A percentile compares a stretch with the other conserved stretches of the same genome.
phyloP scores from a whole-genome alignment of 2,329 filamentous ascomycete genomes.

The Samsoniella hepiali region DNA sequence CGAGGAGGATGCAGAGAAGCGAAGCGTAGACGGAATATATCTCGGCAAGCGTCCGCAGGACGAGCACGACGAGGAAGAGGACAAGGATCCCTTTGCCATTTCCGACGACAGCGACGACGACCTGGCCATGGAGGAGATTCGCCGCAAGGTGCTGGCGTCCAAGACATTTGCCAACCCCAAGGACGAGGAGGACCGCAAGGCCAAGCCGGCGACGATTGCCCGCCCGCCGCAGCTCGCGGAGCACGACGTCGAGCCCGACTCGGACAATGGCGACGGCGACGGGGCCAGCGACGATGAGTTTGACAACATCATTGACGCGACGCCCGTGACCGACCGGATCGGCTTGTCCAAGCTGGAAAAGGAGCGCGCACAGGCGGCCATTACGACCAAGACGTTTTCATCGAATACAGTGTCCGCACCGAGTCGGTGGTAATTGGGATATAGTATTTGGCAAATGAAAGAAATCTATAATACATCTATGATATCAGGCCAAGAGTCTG shows the following conservation, averaged over 20 bases:
- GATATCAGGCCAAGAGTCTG: neutral
- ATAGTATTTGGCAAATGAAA: neutral
- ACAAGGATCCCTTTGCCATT: constrained; percentile 68
- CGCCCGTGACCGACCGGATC: constrained; percentile 80
- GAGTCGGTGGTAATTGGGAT: constrained; percentile 27
- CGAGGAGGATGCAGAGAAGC: constrained; percentile 44
- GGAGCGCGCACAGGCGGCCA: constrained; percentile 47
- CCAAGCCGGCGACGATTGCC: constrained; percentile 61
- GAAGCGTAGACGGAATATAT: constrained; percentile 56
- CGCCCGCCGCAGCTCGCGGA: constrained; percentile 52
- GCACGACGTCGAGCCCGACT: constrained; percentile 69
- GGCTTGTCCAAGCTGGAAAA: constrained; percentile 60
- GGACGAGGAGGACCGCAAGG: constrained; percentile 40
- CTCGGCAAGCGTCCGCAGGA: constrained; percentile 51
- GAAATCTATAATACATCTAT: constrained; percentile 13
- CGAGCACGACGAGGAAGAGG: constrained; percentile 39
- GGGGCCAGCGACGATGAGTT: constrained; percentile 73
- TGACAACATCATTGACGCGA: constrained; percentile 89
- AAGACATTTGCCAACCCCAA: constrained; percentile 68
- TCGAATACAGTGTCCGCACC: constrained; percentile 49
- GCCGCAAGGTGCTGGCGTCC: constrained; percentile 83
- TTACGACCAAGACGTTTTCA: constrained; percentile 51
- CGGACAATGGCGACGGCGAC: constrained; percentile 54
- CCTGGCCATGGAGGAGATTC: constrained; percentile 84
- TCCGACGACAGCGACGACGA: constrained; percentile 81